These are phyloP conservation scores for Alternaria brassicae DNA, from an alignment of 2,329 filamentous ascomycete species.

Conservation along the genomic window DNA sequence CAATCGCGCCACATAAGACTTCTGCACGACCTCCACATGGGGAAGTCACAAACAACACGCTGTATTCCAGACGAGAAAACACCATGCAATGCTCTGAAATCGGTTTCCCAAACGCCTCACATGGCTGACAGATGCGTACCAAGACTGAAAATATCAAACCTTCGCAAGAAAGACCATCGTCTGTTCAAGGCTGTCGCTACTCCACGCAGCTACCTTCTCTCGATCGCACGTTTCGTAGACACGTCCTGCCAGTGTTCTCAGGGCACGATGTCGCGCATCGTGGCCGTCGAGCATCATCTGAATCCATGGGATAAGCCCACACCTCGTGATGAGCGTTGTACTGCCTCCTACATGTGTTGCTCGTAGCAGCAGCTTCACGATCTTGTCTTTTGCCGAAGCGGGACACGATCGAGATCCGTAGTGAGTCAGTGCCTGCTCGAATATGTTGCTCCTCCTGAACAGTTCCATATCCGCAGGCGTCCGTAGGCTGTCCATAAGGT, in stretches of 20 bases:
- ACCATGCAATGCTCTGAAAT: slow-evolving; percentile 14
- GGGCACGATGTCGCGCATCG: slow-evolving; percentile 58
- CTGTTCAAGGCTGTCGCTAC: slow-evolving; percentile 50
- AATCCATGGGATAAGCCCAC: slow-evolving; percentile 78
- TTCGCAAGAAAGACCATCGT: slow-evolving; percentile 18
- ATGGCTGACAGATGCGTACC: not conserved
- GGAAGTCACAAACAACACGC: slow-evolving; percentile 15
- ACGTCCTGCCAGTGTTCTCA: slow-evolving; percentile 63
- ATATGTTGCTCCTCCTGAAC: slow-evolving; percentile 68
- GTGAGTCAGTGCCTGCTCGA: slow-evolving; percentile 76
- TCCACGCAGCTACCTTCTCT: slow-evolving; percentile 72
- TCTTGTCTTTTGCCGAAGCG: slow-evolving; percentile 65
- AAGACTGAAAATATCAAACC: slow-evolving; percentile 9
- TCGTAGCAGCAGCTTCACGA: slow-evolving; percentile 69
- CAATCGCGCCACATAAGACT: slow-evolving; percentile 3
- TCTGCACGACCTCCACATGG: slow-evolving; percentile 1
- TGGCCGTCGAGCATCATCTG: slow-evolving; percentile 63
- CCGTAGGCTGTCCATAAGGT: slow-evolving; percentile 72
- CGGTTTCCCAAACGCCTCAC: slow-evolving; percentile 5
- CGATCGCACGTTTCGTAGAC: slow-evolving; percentile 72
- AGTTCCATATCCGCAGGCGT: slow-evolving; percentile 66
- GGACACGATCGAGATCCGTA: slow-evolving; percentile 72
- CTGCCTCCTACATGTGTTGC: slow-evolving; percentile 75
- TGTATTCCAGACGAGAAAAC: slow-evolving; percentile 8
- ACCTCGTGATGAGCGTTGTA: slow-evolving; percentile 79